Evolutionary conservation across 2,329 filamentous ascomycete genomes (phyloP), one percentile per base, ranked within the genome.

Genomic region (Cercospora sp.): DNA sequence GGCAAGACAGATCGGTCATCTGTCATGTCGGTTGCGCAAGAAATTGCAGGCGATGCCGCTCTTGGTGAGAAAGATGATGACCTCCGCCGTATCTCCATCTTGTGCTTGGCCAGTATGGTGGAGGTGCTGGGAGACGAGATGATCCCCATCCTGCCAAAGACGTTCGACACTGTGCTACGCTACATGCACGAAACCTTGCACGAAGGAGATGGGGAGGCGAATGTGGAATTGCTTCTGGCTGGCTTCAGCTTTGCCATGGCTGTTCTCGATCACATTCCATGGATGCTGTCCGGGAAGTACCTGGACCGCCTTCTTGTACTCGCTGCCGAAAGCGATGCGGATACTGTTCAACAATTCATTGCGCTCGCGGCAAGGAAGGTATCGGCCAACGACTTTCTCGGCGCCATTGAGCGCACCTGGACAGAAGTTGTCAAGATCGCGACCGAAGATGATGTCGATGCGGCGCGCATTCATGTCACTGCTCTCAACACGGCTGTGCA

Each of bases 101-200:
- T 97, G 60, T 97, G 93, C 77, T 85, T 99, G 66, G 91, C 94
- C 3, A 97, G 93, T 1, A 88, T 97, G 74, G 89, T 97, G 3
- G 93, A 97, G 73, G 93, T 97, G 8, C 84, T 98, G 45, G 90
- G 91, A 67, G 93, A 97, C 72, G 90, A 90, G 12, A 91, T 97
- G 68, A 90, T 98, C 20, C 91, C 93, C 0, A 85, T 97, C 0
- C 83, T 98, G 20, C 93, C 94, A 0, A 84, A 85, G 26, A 89
- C 93, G 0, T 87, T 97, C 48, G 88, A 90, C 0, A 89, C 87
- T 70, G 87, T 90, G 0, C 85, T 97, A 55, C 80, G 84, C 5
- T 91, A 97, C 73, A 85, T 98, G 60, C 83, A 88, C 61, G 80
- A 85, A 66, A 91, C 89, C 70, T 78, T 93, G 31, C 77, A 80